phyloP scores from a whole-genome alignment of 768 basidiomycete species.

The Pleurotus tuoliensis region DNA sequence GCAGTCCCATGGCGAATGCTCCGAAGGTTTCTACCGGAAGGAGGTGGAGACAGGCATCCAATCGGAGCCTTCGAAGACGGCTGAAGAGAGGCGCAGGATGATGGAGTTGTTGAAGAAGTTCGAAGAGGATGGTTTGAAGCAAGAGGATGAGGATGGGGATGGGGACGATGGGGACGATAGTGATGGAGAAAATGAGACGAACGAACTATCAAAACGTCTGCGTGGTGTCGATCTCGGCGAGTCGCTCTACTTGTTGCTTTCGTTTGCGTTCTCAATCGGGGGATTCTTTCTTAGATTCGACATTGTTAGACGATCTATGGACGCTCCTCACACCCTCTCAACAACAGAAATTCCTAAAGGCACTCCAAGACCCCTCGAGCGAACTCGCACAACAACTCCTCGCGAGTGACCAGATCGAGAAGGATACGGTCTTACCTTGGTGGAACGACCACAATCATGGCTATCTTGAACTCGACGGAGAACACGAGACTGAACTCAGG shows the following conservation, averaged over 20 bases:
- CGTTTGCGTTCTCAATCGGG: background rate
- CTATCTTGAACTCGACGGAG: constrained; percentile 8
- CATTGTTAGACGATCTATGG: constrained; percentile 58
- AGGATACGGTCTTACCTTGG: constrained; percentile 61
- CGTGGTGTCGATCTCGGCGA: constrained; percentile 59
- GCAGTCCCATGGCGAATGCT: constrained; percentile 67
- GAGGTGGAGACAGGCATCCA: constrained; percentile 66
- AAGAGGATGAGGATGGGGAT: constrained; percentile 30
- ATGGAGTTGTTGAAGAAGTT: constrained; percentile 68
- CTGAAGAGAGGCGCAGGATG: constrained; percentile 60
- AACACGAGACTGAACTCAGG: constrained; percentile 1
- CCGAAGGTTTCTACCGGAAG: constrained; percentile 77
- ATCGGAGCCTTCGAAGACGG: constrained; percentile 47
- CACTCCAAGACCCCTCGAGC: constrained; percentile 59
- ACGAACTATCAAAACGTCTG: constrained; percentile 48
- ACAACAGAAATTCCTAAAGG: constrained; percentile 53
- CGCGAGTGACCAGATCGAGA: constrained; percentile 49
- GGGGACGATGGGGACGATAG: constrained; percentile 26
- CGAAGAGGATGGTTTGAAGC: constrained; percentile 53
- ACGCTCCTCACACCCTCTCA: constrained; percentile 56
- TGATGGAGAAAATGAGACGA: constrained; percentile 28
- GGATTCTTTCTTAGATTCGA: constrained; percentile 38
- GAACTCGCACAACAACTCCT: constrained; percentile 58
- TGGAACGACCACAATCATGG: constrained; percentile 45
- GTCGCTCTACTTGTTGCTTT: constrained; percentile 14